Percentiles rank a stretch among this genome's conserved stretches.
Conservation (phyloP, 805 yeast genomes). For the Dipodascus albidus region DNA sequence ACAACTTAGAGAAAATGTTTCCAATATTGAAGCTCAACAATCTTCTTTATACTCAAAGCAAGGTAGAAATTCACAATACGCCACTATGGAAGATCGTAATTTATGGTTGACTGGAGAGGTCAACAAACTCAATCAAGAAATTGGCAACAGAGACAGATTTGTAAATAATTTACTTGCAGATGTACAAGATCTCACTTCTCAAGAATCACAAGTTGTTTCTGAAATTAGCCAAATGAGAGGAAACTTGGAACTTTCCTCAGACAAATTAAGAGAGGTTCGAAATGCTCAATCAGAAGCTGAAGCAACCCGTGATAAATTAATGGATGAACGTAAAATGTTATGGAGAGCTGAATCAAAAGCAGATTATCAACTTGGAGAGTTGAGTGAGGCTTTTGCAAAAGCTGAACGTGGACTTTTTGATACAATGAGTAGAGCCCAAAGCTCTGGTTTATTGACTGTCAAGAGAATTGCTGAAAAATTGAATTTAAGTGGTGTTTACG, state of each 20-base stretch:
- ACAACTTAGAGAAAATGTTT: conserved; percentile 29
- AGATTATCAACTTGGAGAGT: conserved; percentile 43
- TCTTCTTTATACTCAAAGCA: conserved; percentile 59
- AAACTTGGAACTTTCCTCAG: conserved; percentile 15
- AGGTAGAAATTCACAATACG: conserved; percentile 54
- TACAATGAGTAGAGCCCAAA: conserved; percentile 28
- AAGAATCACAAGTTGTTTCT: conserved; percentile 11
- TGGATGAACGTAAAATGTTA: conserved; percentile 56
- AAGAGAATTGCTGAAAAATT: conserved; percentile 48
- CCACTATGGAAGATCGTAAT: conserved; percentile 47
- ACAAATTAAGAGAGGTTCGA: conserved; percentile 9
- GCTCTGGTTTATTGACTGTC: conserved; percentile 54
- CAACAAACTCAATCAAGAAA: conserved; percentile 22
- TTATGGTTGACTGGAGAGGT: conserved; percentile 52
- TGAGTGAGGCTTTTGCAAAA: conserved; percentile 40
- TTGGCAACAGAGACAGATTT: conserved; percentile 21
- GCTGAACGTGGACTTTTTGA: conserved; percentile 54
- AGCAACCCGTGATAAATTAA: conserved; percentile 24
- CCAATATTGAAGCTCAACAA: conserved; percentile 39
- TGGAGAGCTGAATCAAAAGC: conserved; percentile 74
- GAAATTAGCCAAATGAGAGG: conserved; percentile 7
- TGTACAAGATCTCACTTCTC: conserved; percentile 7
- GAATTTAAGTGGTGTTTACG: conserved; percentile 49
- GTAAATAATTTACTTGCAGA: conserved; percentile 19
- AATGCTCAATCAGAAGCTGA: conserved; percentile 11